A percentile compares a stretch with the other conserved stretches of the same genome.
phyloP scores from a whole-genome alignment of 2,329 filamentous ascomycete species.

The Trichoderma atrobrunneum region DNA sequence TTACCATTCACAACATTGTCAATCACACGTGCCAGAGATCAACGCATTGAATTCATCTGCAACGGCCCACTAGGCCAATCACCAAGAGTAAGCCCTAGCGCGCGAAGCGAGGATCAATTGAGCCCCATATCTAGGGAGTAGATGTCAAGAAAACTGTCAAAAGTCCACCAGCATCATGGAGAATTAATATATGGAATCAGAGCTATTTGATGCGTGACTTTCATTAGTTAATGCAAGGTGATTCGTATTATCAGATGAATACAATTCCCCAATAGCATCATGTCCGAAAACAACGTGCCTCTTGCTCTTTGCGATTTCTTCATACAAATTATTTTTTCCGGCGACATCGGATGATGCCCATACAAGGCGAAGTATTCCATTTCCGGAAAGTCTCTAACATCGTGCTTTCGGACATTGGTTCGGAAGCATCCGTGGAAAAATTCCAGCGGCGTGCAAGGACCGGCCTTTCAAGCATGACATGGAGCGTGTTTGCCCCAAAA shows the following conservation, averaged over 20 bases:
- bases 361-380: not conserved
- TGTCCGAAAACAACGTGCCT: not conserved
- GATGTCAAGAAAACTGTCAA: not conserved
- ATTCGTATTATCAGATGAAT: not conserved
- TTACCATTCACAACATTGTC: not conserved
- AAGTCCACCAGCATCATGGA: not conserved
- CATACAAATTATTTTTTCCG: not conserved
- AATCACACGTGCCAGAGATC: not conserved
- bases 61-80: not conserved
- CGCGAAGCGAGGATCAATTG: not conserved
- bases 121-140: not conserved
- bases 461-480: not conserved
- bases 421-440: not conserved
- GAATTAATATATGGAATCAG: not conserved
- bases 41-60: not conserved
- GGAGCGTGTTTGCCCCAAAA: not conserved
- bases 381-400: not conserved
- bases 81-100: slow-evolving; percentile 12
- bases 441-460: not conserved
- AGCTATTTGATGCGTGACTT: not conserved
- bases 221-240: not conserved
- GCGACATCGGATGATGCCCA: not conserved
- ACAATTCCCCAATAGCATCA: not conserved
- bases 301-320: not conserved
- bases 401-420: not conserved